These are phyloP conservation scores for Aureobasidium sp. DNA, from an alignment of 2,329 filamentous ascomycete genomes.

Conservation along the genomic window DNA sequence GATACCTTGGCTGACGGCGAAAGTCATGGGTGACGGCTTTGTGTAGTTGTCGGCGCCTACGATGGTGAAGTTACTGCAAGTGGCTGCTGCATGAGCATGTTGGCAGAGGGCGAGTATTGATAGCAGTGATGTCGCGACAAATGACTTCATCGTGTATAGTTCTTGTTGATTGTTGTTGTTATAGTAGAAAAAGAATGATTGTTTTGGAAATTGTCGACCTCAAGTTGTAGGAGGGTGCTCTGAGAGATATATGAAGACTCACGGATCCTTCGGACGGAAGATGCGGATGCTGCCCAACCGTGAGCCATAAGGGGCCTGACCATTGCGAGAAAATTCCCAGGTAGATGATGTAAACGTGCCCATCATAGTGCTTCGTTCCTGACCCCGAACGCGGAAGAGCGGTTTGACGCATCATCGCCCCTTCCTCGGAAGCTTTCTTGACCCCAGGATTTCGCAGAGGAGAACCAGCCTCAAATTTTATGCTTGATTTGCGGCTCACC, in stretches of 20 bases:
- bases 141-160: not conserved
- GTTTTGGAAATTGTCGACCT: not conserved
- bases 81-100: not conserved
- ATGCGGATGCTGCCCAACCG: not conserved
- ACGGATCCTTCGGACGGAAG: not conserved
- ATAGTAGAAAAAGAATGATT: not conserved
- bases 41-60: not conserved
- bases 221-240: not conserved
- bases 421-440: not conserved
- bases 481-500: not conserved
- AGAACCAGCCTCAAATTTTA: not conserved
- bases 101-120: not conserved
- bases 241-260: not conserved
- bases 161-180: too few relatives aligned
- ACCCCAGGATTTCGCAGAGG: not conserved
- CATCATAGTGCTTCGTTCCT: not conserved
- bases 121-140: not conserved
- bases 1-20: constrained; percentile 7
- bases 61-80: constrained; percentile 4
- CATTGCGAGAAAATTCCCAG: not conserved
- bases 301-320: not conserved
- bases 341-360: constrained; percentile 4
- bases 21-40: not conserved
- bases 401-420: not conserved
- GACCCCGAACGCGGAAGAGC: not conserved